Percentiles rank a stretch among this genome's conserved stretches.
Evolutionary conservation across 75 land plant genomes (phyloP).

Genomic region (Pinus taeda): DNA sequence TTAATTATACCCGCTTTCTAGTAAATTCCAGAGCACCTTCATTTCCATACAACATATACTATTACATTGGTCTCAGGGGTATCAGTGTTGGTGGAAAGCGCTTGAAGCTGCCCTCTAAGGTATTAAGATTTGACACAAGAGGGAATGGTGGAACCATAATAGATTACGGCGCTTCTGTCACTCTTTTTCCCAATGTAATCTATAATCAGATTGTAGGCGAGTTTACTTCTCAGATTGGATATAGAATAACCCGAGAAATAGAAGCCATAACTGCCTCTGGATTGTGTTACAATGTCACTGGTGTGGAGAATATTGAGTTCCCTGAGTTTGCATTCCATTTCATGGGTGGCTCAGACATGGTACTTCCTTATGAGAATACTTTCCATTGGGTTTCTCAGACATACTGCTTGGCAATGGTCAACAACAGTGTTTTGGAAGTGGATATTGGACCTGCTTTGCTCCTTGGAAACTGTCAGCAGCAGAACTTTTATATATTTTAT

Average conservation of each 20-base stretch:
- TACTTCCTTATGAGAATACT: slow-evolving; percentile 44
- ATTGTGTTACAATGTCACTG: slow-evolving; percentile 35
- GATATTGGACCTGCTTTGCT: slow-evolving; percentile 41
- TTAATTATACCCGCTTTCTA: slow-evolving; percentile 33
- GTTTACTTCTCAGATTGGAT: background rate
- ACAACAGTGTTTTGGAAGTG: slow-evolving; percentile 33
- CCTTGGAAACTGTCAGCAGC: slow-evolving; percentile 14
- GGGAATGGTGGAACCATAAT: slow-evolving; percentile 64
- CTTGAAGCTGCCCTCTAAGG: slow-evolving; percentile 19
- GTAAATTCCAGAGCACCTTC: slow-evolving; percentile 12
- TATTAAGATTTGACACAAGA: slow-evolving; percentile 33
- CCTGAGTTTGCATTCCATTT: slow-evolving; percentile 32
- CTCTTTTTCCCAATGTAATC: slow-evolving; percentile 32
- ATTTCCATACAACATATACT: slow-evolving; percentile 39
- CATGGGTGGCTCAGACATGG: slow-evolving; percentile 33
- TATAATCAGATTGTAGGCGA: background rate
- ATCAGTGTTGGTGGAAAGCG: slow-evolving; percentile 4
- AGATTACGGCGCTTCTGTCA: slow-evolving; percentile 69
- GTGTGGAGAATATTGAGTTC: slow-evolving; percentile 8
- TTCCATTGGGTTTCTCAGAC: slow-evolving; percentile 26
- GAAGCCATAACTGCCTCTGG: slow-evolving; percentile 40
- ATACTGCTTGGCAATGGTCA: slow-evolving; percentile 34
- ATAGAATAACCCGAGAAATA: background rate
- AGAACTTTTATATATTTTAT: background rate
- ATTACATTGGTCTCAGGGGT: slow-evolving; percentile 43